These are phyloP conservation scores for Lasiosphaeris hirsuta DNA, from an alignment of 495 filamentous ascomycete species.

Conservation along the genomic window DNA sequence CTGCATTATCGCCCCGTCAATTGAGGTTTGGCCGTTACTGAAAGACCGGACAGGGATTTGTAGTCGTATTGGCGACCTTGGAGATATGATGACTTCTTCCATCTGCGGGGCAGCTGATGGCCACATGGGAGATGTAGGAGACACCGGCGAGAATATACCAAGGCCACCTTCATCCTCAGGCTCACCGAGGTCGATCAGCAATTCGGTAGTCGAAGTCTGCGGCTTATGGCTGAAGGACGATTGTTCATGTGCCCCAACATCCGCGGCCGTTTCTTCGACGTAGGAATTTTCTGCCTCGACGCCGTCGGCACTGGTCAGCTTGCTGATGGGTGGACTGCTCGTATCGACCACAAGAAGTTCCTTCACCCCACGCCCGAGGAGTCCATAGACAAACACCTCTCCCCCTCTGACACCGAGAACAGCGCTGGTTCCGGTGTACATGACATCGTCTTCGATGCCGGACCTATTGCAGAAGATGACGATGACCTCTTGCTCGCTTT, in stretches of 20 bases:
- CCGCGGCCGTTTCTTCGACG: background rate
- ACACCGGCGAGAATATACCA: too few species aligned
- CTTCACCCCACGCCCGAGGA: constrained; percentile 63
- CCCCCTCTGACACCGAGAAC: constrained; percentile 71
- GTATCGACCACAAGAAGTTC: constrained; percentile 65
- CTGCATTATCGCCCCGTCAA: constrained; percentile 22
- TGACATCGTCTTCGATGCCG: constrained; percentile 62
- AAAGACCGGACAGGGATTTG: constrained; percentile 5
- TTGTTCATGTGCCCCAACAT: background rate
- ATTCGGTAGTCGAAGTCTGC: too few species aligned
- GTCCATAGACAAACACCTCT: constrained; percentile 63
- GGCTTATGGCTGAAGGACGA: too few species aligned
- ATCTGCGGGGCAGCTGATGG: too few species aligned
- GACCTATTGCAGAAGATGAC: constrained; percentile 81
- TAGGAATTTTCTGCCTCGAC: constrained; percentile 2
- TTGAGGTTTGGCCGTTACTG: constrained; percentile 5
- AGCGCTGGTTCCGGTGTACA: constrained; percentile 83
- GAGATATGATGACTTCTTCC: too few species aligned
- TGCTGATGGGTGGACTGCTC: constrained; percentile 23
- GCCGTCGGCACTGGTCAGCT: constrained; percentile 20
- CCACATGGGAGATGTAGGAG: too few species aligned
- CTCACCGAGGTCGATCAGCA: too few species aligned
- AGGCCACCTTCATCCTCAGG: too few species aligned
- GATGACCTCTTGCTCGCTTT: constrained; percentile 60
- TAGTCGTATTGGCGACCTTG: too few species aligned